A percentile compares a stretch with the other conserved stretches of the same genome.
Conservation (phyloP, 768 basidiomycete genomes). For the Tephrocybe sp. region DNA sequence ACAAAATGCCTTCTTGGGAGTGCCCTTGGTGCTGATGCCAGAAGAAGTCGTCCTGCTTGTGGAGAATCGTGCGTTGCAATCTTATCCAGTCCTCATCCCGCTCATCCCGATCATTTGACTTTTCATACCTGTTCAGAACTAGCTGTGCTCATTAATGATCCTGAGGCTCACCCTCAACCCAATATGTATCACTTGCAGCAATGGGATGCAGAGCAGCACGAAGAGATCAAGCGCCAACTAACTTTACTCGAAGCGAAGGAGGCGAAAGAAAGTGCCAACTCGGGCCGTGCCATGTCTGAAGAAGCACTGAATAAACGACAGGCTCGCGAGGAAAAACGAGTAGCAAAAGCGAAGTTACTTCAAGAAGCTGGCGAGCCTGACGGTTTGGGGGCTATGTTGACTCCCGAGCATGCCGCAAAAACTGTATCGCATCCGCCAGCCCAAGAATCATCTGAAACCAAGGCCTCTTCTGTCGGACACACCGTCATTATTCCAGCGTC, state of each 20-base stretch:
- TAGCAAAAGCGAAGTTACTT: conserved; percentile 22
- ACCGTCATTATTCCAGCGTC: conserved; percentile 68
- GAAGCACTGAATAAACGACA: conserved; percentile 72
- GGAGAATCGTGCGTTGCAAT: conserved; percentile 59
- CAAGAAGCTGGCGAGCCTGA: conserved; percentile 8
- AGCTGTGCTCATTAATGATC: conserved; percentile 78
- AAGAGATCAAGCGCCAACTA: conserved; percentile 48
- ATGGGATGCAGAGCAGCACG: conserved; percentile 55
- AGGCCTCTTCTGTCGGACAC: conserved; percentile 13
- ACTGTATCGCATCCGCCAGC: background rate
- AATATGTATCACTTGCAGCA: conserved; percentile 42
- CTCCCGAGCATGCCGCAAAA: background rate
- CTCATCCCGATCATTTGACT: conserved; percentile 13
- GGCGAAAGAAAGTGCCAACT: conserved; percentile 40
- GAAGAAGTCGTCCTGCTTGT: conserved; percentile 92
- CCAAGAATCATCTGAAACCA: conserved; percentile 6
- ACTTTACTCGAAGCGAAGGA: conserved; percentile 48
- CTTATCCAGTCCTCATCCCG: background rate
- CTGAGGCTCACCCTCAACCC: conserved; percentile 53
- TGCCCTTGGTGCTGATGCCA: conserved; percentile 85
- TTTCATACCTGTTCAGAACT: conserved; percentile 47
- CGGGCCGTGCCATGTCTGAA: conserved; percentile 49
- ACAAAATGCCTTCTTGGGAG: conserved; percentile 94
- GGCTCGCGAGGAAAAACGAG: conserved; percentile 56
- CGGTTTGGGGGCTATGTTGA: conserved; percentile 3